Evolutionary conservation across 345 rosid species (phyloP), one percentile per base, ranked within the genome.

Genomic region (Cardiospermum halicacabum): DNA sequence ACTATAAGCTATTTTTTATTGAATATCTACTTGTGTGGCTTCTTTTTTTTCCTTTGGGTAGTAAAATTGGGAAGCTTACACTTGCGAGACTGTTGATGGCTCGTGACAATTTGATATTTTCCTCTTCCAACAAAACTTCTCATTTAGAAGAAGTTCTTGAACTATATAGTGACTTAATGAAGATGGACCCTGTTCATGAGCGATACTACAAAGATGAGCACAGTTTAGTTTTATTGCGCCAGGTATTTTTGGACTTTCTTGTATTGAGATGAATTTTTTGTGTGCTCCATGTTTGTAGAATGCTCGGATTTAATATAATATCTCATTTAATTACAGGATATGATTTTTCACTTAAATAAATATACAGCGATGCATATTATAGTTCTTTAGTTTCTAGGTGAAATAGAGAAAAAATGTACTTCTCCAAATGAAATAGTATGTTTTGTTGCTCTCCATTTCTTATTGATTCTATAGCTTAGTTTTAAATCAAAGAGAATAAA

Each of bases 51-150:
- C 67, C 45, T 60, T 66, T 78, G 77, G n/a, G n/a, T 67, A 90
- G 96, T 76, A 93, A 93, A 85, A 88, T 93, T 67, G 94, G 96
- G 64, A 93, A 93, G 82, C 91, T 93, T 74, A 85, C 89, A 9
- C 86, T 90, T 69, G 98, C 95, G 21, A 88, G 89, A 78, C 78
- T 91, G 78, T 72, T 88, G 86, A 84, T 75, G 75, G 95, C 97
- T 59, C 74, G 63, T 67, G 83, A 91, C 75, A 78, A 66, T 55
- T 72, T 80, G 75, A 21, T 42, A 45, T 63, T 65, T 57, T 64
- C 76, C 48, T 56, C 31, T 66, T 47, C 75, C 34, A 68, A 58
- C n/a, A 74, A 74, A 62, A 62, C 62, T 65, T 62, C 28, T 56
- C 84, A 88, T 55, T 84, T 72, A 63, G 78, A 83, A 64, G 89